Percentiles rank a stretch among this genome's conserved stretches.
Conservation (phyloP, 2,329 filamentous ascomycete genomes). For the Arachnopeziza araneosa region DNA sequence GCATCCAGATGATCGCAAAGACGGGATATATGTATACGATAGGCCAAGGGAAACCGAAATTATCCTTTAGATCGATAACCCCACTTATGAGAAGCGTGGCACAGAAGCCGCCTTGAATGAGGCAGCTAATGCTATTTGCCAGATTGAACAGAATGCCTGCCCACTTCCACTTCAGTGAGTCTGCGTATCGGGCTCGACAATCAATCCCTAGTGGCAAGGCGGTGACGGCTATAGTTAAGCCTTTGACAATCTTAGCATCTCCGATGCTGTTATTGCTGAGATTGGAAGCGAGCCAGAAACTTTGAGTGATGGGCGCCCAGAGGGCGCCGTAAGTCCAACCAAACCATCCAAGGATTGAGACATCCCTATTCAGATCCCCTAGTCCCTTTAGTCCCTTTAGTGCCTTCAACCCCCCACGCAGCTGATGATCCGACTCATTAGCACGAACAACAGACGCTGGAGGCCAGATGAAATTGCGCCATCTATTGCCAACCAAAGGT, state of each 20-base stretch:
- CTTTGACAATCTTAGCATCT: slow-evolving; percentile 3
- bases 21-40: slow-evolving; percentile 2
- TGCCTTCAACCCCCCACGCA: too few species aligned
- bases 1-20: slow-evolving; percentile 3
- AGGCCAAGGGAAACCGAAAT: slow-evolving; percentile 3
- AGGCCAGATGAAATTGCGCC: neutral
- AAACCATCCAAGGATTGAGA: slow-evolving; percentile 4
- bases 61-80: neutral
- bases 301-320: neutral
- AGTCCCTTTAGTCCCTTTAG: neutral
- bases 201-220: slow-evolving; percentile 5
- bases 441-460: neutral
- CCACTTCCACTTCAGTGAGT: neutral
- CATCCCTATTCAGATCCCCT: neutral
- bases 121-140: slow-evolving; percentile 1
- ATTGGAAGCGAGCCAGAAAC: slow-evolving; percentile 1
- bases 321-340: slow-evolving; percentile 3
- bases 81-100: slow-evolving; percentile 1
- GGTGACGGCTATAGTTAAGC: slow-evolving; percentile 1
- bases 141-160: slow-evolving; percentile 1
- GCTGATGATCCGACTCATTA: neutral
- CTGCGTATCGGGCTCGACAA: slow-evolving; percentile 3
- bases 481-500: neutral
- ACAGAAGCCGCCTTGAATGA: slow-evolving; percentile 2
- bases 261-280: neutral